These are phyloP conservation scores for Eimeria acervulina DNA, from an alignment of 169 alveolate species.

Conservation along the genomic window DNA sequence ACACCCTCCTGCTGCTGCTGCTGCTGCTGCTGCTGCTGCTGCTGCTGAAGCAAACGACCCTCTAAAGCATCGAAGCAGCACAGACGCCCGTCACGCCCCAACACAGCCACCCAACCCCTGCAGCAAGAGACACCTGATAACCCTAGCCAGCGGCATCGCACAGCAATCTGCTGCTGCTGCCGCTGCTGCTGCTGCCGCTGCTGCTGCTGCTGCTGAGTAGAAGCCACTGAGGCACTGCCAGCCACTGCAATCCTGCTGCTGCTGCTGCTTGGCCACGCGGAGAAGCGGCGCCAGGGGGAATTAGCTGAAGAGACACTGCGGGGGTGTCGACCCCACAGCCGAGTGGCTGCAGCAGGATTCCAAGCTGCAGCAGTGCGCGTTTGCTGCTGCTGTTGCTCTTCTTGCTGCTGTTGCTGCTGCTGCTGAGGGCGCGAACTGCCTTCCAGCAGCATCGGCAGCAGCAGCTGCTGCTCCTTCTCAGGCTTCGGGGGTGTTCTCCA, in stretches of 20 bases:
- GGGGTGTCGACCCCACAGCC: conserved; percentile 33
- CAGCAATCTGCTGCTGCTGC: conserved; percentile 70
- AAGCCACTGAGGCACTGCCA: not conserved
- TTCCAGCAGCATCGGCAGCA: conserved; percentile 51
- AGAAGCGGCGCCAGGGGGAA: conserved; percentile 45
- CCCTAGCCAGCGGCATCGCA: conserved; percentile 67
- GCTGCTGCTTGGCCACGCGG: conserved; percentile 37
- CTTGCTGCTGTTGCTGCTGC: conserved; percentile 67
- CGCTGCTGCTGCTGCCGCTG: conserved; percentile 16
- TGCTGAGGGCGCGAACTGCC: not conserved
- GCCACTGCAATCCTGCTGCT: conserved; percentile 23
- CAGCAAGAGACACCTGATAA: conserved; percentile 25
- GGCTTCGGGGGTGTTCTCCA: conserved; percentile 40
- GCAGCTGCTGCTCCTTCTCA: conserved; percentile 39
- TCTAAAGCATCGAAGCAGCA: conserved; percentile 25
- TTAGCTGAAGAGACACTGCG: conserved; percentile 52
- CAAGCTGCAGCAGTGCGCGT: conserved; percentile 38
- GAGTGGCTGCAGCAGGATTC: not conserved
- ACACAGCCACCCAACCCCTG: conserved; percentile 59
- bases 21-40: conserved; percentile 14
- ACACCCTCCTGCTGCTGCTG: not conserved
- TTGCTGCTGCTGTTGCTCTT: not conserved
- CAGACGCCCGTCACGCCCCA: conserved; percentile 59
- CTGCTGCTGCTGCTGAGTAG: conserved; percentile 13
- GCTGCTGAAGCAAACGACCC: conserved; percentile 52